Evolutionary conservation across 805 yeast genomes (phyloP), one percentile per base, ranked within the genome.

Genomic region (Candida parachauliodes): DNA sequence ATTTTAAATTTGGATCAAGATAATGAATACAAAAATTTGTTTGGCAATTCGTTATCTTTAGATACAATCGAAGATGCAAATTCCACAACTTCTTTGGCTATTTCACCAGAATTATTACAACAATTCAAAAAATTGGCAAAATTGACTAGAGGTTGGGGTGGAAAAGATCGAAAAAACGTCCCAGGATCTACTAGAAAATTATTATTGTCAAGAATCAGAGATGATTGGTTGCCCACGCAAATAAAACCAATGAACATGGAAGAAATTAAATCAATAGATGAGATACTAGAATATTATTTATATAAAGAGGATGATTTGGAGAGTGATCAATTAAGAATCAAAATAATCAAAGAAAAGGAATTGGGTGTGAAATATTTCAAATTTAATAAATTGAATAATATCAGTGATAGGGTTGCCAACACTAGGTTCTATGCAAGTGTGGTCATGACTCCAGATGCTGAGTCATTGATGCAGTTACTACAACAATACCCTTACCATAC

Each of bases 121-220:
- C 86, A 81, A 50, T 75, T 82, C 46, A 81, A 77, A 48, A 70
- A 71, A 58, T 44, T 72, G 60, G 71, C 77, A 6, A 65, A 72
- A 38, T 54, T 74, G n/a, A 77, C 85, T 1, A 70, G 85, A 49
- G 88, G 88, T 17, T 87, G 95, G 95, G 83, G 88, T 31, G 95
- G 95, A 0, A 74, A 76, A 44, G 94, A 86, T 50, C 76, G 81
- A 44, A 60, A 83, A 33, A 63, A 77, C 5, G 76, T 85, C 2
- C 96, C 96, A 0, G 91, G 91, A 19, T 76, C 86, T 1, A 59
- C 77, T 0, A 70, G 88, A 44, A 83, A 83, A 48, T 60, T 87
- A 33, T 65, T 74, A 9, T 63, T 88, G 43, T 79, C 94, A 0
- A 80, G 81, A 49, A 77, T 87, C 31, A 74, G 83, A 52, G 88